These are phyloP conservation scores for Psilocybe subaeruginosa DNA, from an alignment of 768 basidiomycete species.

Conservation along the genomic window DNA sequence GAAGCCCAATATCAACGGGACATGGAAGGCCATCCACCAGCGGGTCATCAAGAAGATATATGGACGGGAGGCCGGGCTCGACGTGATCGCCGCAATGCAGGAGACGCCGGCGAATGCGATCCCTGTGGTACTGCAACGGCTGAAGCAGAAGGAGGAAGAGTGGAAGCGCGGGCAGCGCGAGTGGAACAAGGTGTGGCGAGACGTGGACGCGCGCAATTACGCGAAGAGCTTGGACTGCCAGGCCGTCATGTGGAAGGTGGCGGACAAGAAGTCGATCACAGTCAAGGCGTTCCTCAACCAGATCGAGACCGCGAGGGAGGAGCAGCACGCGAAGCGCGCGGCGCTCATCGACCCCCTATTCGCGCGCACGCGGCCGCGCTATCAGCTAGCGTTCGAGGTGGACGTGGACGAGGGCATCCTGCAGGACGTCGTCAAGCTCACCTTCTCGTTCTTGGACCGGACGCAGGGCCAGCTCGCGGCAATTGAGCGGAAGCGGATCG, in stretches of 20 bases:
- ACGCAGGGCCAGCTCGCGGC: constrained; percentile 74
- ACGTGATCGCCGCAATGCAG: constrained; percentile 87
- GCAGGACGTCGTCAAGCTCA: constrained; percentile 87
- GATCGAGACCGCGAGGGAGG: constrained; percentile 83
- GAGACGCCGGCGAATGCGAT: constrained; percentile 89
- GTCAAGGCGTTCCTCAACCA: constrained; percentile 79
- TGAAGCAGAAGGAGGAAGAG: constrained; percentile 97
- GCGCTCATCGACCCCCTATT: constrained; percentile 58
- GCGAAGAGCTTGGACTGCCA: constrained; percentile 94
- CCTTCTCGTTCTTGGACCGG: constrained; percentile 90
- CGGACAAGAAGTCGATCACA: constrained; percentile 85
- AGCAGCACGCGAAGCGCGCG: constrained; percentile 77
- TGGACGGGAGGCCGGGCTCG: constrained; percentile 80
- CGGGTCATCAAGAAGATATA: constrained; percentile 98
- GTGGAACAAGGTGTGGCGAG: constrained; percentile 99
- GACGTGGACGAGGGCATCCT: constrained; percentile 70
- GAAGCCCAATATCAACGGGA: constrained; percentile 86
- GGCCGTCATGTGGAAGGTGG: constrained; percentile 85
- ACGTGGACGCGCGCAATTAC: constrained; percentile 94
- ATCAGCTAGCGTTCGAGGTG: constrained; percentile 81
- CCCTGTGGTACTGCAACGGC: constrained; percentile 83
- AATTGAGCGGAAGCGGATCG: constrained; percentile 79
- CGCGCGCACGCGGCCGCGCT: constrained; percentile 64
- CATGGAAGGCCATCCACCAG: constrained; percentile 88
- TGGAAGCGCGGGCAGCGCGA: constrained; percentile 97